Evolutionary conservation across 1,139 yeast genomes (phyloP).

Genomic region (Magnusiomyces clavatus): DNA sequence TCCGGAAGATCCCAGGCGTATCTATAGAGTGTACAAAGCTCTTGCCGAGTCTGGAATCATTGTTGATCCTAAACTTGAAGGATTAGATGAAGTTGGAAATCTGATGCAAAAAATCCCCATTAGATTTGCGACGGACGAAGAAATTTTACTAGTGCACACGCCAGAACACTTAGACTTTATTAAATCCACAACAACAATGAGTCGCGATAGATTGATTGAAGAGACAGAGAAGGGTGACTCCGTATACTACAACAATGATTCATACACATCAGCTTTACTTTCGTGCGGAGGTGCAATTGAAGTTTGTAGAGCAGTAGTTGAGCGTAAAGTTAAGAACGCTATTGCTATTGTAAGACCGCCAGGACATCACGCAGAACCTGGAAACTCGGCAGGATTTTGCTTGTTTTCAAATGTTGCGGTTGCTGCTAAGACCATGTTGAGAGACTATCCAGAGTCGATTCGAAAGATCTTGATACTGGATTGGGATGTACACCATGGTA

Average conservation of each 20-base stretch:
- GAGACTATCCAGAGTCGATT: slow-evolving; percentile 80
- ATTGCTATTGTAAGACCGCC: slow-evolving; percentile 97
- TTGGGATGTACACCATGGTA: slow-evolving; percentile 99
- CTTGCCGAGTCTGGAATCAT: slow-evolving; percentile 92
- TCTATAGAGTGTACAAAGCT: slow-evolving; percentile 85
- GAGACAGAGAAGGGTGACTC: slow-evolving; percentile 93
- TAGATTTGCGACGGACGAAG: slow-evolving; percentile 81
- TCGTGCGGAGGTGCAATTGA: slow-evolving; percentile 98
- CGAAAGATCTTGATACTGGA: slow-evolving; percentile 78
- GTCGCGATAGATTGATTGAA: slow-evolving; percentile 65
- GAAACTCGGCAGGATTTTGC: slow-evolving; percentile 94
- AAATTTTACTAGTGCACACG: slow-evolving; percentile 80
- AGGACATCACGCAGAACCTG: slow-evolving; percentile 99
- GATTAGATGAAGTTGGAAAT: slow-evolving; percentile 78
- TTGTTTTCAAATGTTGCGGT: slow-evolving; percentile 95
- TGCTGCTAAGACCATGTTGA: slow-evolving; percentile 81
- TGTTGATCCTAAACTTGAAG: slow-evolving; percentile 70
- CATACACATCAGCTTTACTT: slow-evolving; percentile 76
- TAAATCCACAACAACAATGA: slow-evolving; percentile 69
- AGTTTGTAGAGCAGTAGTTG: slow-evolving; percentile 92
- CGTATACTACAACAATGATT: slow-evolving; percentile 89
- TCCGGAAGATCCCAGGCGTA: slow-evolving; percentile 97
- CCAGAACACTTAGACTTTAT: slow-evolving; percentile 71
- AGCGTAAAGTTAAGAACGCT: slow-evolving; percentile 84
- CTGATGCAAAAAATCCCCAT: slow-evolving; percentile 83